A percentile compares a stretch with the other conserved stretches of the same genome.
Evolutionary conservation across 164 flowering plant species (phyloP).

Genomic region (Macadamia tetraphylla): DNA sequence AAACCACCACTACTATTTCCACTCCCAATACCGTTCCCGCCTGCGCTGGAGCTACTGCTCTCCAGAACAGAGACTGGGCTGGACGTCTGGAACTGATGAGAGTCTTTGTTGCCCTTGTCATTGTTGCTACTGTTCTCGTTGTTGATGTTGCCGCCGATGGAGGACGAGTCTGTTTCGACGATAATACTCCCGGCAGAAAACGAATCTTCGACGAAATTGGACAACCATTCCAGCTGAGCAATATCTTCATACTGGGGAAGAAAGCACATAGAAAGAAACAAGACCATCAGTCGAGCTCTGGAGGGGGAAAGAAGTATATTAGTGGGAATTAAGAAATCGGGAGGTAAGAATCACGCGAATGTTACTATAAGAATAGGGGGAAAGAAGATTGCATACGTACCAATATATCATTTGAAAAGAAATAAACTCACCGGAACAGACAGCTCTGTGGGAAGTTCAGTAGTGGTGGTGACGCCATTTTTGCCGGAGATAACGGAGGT

Average conservation of each 20-base stretch:
- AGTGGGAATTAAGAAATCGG: not conserved
- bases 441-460: conserved; percentile 36
- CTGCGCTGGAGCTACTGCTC: conserved; percentile 70
- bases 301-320: not conserved
- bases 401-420: not conserved
- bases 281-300: too few relatives aligned
- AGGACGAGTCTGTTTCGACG: conserved; percentile 25
- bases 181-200: conserved; percentile 57
- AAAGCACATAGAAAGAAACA: not conserved
- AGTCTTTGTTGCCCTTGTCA: conserved; percentile 23
- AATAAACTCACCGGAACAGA: conserved; percentile 64
- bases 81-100: conserved; percentile 48
- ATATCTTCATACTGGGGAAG: conserved; percentile 75
- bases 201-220: conserved; percentile 86
- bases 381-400: too few relatives aligned
- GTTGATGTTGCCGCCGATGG: not conserved
- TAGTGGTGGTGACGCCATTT: conserved; percentile 21
- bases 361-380: too few relatives aligned
- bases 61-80: conserved; percentile 88
- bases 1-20: too few relatives aligned
- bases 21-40: conserved; percentile 19
- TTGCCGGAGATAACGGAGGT: conserved; percentile 22
- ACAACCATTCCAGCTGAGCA: conserved; percentile 85
- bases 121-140: conserved; percentile 3
- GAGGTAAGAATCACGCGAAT: not conserved